Base-by-base conservation (phyloP, 2,329 filamentous ascomycete species). In the Fonsecaea pedrosoi region DNA sequence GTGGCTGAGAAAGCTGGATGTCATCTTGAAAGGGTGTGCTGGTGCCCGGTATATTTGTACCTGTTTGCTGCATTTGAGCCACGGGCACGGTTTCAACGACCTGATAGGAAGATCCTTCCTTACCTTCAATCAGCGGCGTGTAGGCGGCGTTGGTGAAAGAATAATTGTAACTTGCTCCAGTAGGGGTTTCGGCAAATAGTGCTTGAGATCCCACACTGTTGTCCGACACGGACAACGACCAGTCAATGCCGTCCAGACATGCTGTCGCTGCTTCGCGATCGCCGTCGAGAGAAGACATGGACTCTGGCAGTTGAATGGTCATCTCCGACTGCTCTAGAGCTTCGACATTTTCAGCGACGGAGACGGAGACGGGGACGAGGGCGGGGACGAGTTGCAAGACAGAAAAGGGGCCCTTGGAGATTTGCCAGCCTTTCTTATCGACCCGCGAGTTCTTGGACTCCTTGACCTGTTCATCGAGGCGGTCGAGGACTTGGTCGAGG, bases 331-430 rank as follows among this genome's bases (percentile, higher is more conserved):
- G 15, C 25, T 58, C 7, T 18, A 13, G 35, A 7, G 55, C 35
- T 4, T 40, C n/a, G 35, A 42, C 34, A 35, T 30, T 21, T 34
- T 62, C 60, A 21, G 54, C 25, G 25, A 25, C 25, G 25, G 25
- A 25, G 25, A 25, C 25, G 25, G 25, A 25, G 25, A 25, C 25
- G 25, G 25, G 25, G 25, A 25, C 25, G 25, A 25, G 7, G 21
- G 30, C 18, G 12, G 21, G 34, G 2, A 30, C 18, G 13, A 55
- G 37, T 4, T 38, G 37, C 9, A 62, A 56, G 60, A 56, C 60
- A 10, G 60, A 54, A 42, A 62, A 62, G 15, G 60, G 60, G 15
- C 60, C 60, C 18, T 55, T 32, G 10, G 21, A 13, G 18, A 62
- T 40, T n/a, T 56, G 50, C 60, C 60, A 62, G 37, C 32, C 12